phyloP scores from a whole-genome alignment of 306 rosid genomes.

The Quercus mongolica region DNA sequence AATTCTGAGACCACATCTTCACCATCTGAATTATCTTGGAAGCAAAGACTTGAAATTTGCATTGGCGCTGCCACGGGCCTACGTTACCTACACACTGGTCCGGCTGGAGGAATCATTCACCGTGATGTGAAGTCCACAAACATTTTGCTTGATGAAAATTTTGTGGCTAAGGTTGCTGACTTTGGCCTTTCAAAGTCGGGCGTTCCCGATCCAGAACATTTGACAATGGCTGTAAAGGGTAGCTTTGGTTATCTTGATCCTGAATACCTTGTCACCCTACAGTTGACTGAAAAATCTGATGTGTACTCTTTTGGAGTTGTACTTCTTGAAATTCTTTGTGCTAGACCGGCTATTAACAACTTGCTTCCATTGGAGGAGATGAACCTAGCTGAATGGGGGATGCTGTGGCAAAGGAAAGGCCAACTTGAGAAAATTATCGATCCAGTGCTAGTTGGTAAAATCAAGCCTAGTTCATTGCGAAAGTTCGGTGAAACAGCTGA shows the following conservation, averaged over 20 bases:
- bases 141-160: conserved; percentile 15
- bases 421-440: conserved; percentile 33
- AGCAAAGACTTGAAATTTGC: conserved; percentile 14
- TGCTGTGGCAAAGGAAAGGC: conserved; percentile 37
- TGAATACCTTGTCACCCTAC: conserved; percentile 39
- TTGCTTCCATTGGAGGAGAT: conserved; percentile 30
- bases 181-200: conserved; percentile 53
- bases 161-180: conserved; percentile 53
- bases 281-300: conserved; percentile 54
- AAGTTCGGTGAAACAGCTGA: conserved; percentile 31
- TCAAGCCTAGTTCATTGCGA: conserved; percentile 38
- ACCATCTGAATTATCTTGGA: conserved; percentile 9
- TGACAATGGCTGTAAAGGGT: conserved; percentile 42
- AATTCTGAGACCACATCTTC: neutral
- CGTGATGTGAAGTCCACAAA: conserved; percentile 18
- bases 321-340: conserved; percentile 48
- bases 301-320: conserved; percentile 59
- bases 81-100: conserved; percentile 1
- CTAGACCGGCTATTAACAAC: conserved; percentile 38
- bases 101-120: conserved; percentile 4
- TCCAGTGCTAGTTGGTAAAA: conserved; percentile 30
- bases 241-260: conserved; percentile 64
- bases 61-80: conserved; percentile 14
- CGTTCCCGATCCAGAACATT: conserved; percentile 37
- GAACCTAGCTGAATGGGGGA: conserved; percentile 48